Percentiles rank a stretch among this genome's conserved stretches.
phyloP scores from a whole-genome alignment of 129 eudicot species.

The Sambucus nigra region DNA sequence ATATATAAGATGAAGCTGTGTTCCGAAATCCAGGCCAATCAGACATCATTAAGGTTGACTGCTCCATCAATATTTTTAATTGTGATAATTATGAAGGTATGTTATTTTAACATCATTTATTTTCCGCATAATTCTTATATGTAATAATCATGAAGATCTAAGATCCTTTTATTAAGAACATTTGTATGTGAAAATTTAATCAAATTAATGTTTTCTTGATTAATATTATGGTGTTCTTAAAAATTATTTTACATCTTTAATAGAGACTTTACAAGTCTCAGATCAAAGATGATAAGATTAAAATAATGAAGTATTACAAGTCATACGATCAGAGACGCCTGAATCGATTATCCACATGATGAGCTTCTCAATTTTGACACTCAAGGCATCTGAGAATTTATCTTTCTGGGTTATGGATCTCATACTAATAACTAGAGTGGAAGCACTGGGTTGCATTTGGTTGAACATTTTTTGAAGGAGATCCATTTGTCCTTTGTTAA shows the following conservation, averaged over 20 bases:
- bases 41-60: no score
- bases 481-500: conserved; percentile 1
- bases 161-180: not conserved
- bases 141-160: no score
- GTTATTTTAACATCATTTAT: no score
- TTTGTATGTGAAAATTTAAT: no score
- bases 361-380: not conserved
- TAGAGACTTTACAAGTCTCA: not conserved
- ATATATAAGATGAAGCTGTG: no score
- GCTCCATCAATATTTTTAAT: no score
- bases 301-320: not conserved
- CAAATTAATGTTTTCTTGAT: no score
- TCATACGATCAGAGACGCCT: not conserved
- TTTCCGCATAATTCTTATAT: no score
- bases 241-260: not conserved
- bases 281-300: not conserved
- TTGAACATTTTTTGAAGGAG: not conserved
- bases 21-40: no score
- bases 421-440: not conserved
- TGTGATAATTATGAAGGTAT: no score
- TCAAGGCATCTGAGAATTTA: not conserved
- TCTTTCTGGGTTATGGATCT: not conserved
- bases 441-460: not conserved
- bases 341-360: not conserved
- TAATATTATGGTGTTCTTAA: no score